These are phyloP conservation scores for Venturia pyrina DNA, from an alignment of 2,329 filamentous ascomycete genomes.

Conservation along the genomic window DNA sequence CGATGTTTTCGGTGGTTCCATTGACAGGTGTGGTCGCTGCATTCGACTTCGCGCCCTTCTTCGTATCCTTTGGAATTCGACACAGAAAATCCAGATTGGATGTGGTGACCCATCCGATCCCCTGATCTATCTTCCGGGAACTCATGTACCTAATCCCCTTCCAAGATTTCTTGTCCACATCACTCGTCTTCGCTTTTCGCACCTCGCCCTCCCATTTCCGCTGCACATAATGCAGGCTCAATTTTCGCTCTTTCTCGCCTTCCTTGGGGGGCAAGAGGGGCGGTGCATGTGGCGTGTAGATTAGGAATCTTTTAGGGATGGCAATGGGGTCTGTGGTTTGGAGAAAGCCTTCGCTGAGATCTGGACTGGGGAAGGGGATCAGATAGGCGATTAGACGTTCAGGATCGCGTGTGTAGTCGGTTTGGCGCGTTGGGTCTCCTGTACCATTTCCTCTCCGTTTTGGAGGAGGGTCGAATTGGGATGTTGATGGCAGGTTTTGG, in stretches of 20 bases:
- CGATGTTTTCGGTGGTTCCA: constrained; percentile 20
- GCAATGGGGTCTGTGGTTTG: constrained; percentile 15
- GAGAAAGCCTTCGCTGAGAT: constrained; percentile 24
- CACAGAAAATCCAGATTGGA: constrained; percentile 36
- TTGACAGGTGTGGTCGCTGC: constrained; percentile 18
- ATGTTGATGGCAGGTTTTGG: neutral
- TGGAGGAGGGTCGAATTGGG: neutral
- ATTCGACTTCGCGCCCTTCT: constrained; percentile 1
- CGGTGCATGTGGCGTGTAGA: constrained; percentile 36
- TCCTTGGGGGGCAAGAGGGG: constrained; percentile 30
- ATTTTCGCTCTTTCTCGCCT: constrained; percentile 29
- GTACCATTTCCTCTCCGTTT: neutral
- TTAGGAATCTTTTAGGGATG: constrained; percentile 32
- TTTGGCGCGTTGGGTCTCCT: constrained; percentile 17
- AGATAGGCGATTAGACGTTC: constrained; percentile 34
- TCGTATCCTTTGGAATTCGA: constrained; percentile 21
- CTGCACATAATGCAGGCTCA: constrained; percentile 32
- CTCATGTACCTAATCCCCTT: constrained; percentile 32
- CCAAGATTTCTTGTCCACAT: constrained; percentile 31
- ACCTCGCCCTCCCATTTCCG: constrained; percentile 38
- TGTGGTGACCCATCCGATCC: constrained; percentile 29
- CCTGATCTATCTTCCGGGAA: constrained; percentile 30
- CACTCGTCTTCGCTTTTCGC: constrained; percentile 31
- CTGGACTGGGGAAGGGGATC: constrained; percentile 34
- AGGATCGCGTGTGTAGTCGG: constrained; percentile 32